These are phyloP conservation scores for Phaffia australis DNA, from an alignment of 768 basidiomycete genomes.

Conservation along the genomic window DNA sequence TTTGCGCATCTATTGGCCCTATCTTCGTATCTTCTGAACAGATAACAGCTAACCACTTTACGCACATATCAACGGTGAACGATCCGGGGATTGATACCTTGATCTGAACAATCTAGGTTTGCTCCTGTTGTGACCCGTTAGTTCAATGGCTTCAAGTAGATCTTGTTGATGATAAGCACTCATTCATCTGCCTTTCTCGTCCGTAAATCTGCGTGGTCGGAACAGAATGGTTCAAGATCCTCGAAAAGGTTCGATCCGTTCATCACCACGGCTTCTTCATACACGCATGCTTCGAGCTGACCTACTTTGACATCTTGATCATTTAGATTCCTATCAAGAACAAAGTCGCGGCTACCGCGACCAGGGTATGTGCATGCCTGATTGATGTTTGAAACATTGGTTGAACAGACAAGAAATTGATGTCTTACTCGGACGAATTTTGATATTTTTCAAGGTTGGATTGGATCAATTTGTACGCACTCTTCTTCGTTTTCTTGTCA, in stretches of 20 bases:
- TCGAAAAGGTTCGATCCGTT: no score
- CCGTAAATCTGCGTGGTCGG: no score
- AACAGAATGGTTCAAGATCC: no score
- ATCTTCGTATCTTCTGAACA: neutral
- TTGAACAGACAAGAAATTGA: neutral
- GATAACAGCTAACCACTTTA: no score
- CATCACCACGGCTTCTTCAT: no score
- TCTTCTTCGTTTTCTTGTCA: neutral
- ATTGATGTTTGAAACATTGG: neutral
- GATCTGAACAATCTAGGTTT: slow-evolving; percentile 6
- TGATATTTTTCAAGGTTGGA: slow-evolving; percentile 8
- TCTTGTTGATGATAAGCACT: no score
- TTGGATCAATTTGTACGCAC: slow-evolving; percentile 24
- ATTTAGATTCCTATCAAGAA: slow-evolving; percentile 14
- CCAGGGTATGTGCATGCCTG: slow-evolving; percentile 5
- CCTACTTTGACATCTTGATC: neutral
- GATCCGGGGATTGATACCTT: no score
- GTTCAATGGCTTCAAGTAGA: neutral
- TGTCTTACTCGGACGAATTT: neutral
- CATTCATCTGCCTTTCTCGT: no score
- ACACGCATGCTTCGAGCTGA: no score
- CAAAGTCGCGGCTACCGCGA: slow-evolving; percentile 11
- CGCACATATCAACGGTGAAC: no score
- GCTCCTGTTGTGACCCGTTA: slow-evolving; percentile 11
- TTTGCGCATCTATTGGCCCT: neutral